phyloP scores from a whole-genome alignment of 257 asterid genomes.

The Gynochthodes officinalis region DNA sequence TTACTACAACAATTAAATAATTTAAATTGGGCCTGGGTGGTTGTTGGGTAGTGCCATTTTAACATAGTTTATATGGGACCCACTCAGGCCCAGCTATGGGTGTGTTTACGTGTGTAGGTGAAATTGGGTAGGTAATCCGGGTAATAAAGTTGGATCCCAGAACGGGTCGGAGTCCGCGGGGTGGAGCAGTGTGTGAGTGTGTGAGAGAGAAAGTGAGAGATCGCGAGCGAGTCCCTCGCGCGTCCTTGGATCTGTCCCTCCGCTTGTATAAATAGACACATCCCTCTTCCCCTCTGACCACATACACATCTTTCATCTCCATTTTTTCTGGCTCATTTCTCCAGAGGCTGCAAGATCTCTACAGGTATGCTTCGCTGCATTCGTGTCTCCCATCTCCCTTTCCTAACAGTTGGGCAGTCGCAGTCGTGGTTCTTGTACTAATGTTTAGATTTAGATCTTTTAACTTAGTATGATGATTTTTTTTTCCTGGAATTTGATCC shows the following conservation, averaged over 20 bases:
- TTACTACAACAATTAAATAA: too few species aligned
- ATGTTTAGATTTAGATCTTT: neutral
- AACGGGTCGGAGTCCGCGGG: neutral
- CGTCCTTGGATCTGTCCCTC: slow-evolving; percentile 14
- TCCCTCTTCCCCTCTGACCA: slow-evolving; percentile 6
- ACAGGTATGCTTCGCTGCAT: neutral
- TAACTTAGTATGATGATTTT: neutral
- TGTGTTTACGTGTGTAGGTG: too few species aligned
- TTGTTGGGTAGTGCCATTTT: too few species aligned
- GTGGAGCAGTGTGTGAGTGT: neutral
- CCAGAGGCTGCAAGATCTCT: neutral
- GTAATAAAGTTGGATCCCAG: neutral
- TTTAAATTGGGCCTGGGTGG: too few species aligned
- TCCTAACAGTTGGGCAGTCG: too few species aligned
- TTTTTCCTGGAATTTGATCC: too few species aligned
- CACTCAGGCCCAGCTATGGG: too few species aligned
- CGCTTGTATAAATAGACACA: slow-evolving; percentile 10
- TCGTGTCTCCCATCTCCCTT: too few species aligned
- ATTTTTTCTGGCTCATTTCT: neutral
- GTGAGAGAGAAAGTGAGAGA: neutral
- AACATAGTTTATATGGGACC: too few species aligned
- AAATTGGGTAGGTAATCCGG: too few species aligned
- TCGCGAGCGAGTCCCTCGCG: slow-evolving; percentile 30
- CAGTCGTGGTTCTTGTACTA: neutral
- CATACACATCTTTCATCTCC: neutral